These are phyloP conservation scores for Funneliformis mosseae DNA, from an alignment of 192 early-diverging fungal species.

Conservation along the genomic window DNA sequence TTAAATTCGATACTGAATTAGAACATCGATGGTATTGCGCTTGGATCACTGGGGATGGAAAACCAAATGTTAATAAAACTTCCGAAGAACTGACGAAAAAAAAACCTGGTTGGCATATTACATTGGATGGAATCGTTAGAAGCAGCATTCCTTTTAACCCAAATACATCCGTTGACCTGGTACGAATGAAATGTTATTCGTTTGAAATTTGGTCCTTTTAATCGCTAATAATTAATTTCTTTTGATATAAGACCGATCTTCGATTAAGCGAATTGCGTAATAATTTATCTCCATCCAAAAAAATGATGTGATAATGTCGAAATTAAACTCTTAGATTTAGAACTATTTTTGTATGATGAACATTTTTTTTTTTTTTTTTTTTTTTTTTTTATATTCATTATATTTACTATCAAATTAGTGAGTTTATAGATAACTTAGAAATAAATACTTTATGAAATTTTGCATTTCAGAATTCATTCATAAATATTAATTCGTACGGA, in stretches of 20 bases:
- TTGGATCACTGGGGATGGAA: slow-evolving; percentile 28
- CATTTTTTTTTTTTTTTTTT: no score
- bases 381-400: no score
- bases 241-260: background rate
- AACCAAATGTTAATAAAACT: background rate
- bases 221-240: background rate
- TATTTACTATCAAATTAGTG: no score
- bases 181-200: background rate
- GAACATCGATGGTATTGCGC: slow-evolving; percentile 29
- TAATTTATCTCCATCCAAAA: background rate
- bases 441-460: no score
- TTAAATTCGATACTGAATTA: slow-evolving; percentile 14
- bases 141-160: slow-evolving; percentile 25
- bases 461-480: no score
- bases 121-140: slow-evolving; percentile 19
- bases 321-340: no score
- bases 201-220: background rate
- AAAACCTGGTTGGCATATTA: slow-evolving; percentile 21
- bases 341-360: no score
- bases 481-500: no score
- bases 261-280: background rate
- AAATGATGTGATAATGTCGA: background rate
- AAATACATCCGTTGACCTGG: background rate
- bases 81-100: background rate
- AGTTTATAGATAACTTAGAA: no score